Conservation (phyloP, 495 filamentous ascomycete species). For the Melanomma pulvis-pyrius region DNA sequence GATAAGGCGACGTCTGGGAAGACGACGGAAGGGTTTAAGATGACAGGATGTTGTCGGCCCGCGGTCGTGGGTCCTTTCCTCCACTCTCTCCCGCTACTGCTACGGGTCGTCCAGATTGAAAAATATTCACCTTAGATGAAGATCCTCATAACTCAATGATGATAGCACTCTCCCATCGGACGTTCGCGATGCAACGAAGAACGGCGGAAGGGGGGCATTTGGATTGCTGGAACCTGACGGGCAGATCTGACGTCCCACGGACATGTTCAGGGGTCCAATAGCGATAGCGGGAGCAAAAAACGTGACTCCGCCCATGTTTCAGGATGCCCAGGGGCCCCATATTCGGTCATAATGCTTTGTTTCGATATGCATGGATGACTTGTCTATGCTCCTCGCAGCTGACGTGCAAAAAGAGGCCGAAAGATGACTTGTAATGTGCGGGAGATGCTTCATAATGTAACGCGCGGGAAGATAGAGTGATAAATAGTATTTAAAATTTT, state of each 20-base stretch:
- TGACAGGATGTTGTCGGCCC: constrained; percentile 11
- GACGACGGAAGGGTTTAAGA: constrained; percentile 5
- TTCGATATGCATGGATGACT: not conserved
- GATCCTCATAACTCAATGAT: constrained; percentile 3
- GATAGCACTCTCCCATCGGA: not conserved
- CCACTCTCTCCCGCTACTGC: not conserved
- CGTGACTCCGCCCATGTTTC: constrained; percentile 1
- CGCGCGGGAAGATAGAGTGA: not conserved
- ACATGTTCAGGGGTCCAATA: not conserved
- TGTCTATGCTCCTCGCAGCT: not conserved
- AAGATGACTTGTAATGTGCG: not conserved
- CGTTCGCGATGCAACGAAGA: not conserved
- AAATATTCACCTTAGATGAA: constrained; percentile 1
- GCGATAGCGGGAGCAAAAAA: not conserved
- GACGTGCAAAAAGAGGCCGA: not conserved
- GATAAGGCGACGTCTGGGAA: not conserved
- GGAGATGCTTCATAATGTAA: no score
- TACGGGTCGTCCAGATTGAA: not conserved
- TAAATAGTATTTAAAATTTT: not conserved
- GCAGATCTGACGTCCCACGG: not conserved
- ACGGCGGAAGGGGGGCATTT: constrained; percentile 2
- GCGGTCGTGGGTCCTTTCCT: not conserved
- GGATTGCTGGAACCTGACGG: not conserved
- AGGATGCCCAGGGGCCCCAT: not conserved
- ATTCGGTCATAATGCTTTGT: not conserved